Evolutionary conservation across 1,284 basidiomycete genomes (phyloP), one percentile per base, ranked within the genome.

Genomic region (Paramarasmius palmivorus): DNA sequence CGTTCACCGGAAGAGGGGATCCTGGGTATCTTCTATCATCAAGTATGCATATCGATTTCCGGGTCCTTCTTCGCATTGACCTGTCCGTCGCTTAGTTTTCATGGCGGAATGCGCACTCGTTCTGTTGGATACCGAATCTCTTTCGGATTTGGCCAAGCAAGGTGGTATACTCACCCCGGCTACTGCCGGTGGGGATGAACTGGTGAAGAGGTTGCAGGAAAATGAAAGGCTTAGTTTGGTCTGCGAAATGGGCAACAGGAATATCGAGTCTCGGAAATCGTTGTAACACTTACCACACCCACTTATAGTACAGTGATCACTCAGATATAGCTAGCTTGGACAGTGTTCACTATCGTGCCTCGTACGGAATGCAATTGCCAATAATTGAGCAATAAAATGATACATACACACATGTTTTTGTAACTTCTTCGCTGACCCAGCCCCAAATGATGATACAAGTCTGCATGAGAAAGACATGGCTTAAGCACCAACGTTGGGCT

Each of bases 151-250:
- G 5, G 86, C 78, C 1, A 74, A 70, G 29, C 61, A 73, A 52
- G 93, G 93, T 15, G 93, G 93, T 8, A 71, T 94, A 1, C 73
- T 95, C 46, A 95, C 93, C 1, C 84, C 92, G 0, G 81, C 86
- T 61, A 83, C 82, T 1, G 90, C 89, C 1, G 79, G 93, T 51
- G 93, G 92, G 14, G 82, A 88, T 56, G 80, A 81, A 3, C 65
- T 94, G 49, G 71, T 92, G 14, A 76, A 83, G 59, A 76, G 92
- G 19, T 68, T 95, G 53, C 39, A 50, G 19, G 49, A 50, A n/a
- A 53, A 41, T 44, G 41, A 36, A 22, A 53, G 44, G 44, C 53
- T 57, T 32, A 44, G 42, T 22, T 34, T 57, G 10, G 14, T 22
- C 12, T 45, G 25, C 19, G 48, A 54, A 48, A 44, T 56, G 2